Evolutionary conservation across 352 stramenopile species (phyloP), one percentile per base, ranked within the genome.

Genomic region (Phytophthora tubulina): DNA sequence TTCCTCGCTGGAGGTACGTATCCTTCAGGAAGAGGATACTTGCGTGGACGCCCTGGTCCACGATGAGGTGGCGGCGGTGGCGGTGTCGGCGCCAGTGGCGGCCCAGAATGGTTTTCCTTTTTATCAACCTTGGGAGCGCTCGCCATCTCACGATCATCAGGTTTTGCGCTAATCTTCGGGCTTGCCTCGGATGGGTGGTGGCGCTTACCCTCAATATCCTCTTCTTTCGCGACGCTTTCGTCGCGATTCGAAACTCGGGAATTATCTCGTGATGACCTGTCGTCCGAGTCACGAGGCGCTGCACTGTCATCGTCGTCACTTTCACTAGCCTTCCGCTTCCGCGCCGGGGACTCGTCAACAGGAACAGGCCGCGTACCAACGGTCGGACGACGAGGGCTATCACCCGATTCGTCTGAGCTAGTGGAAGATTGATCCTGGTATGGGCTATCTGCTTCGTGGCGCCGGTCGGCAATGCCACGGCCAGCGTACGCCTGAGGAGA

Each of bases 381-480:
- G 32, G 13, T 72, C 5, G 59, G 39, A 58, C 48, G 67, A 51
- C 53, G 59, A 36, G 58, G 48, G 17, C 35, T 70, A 46, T 54
- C 63, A 39, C 30, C 38, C 6, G 62, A 70, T 8, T 67, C 56
- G 50, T 65, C 62, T 39, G 58, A 76, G 39, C 63, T 74, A 33
- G 50, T 72, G 3, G 64, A 65, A 13, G 56, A 70, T 48, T 69
- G 53, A 38, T 72, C 64, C 35, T 68, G 49, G 31, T 77, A 72
- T 39, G 63, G 14, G 32, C 35, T 67, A 42, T 65, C 50, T 15
- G 46, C 4, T 69, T 68, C 46, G 27, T 33, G 42, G 27, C 42
- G 49, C 1, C 46, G 61, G 27, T 51, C 42, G 46, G 21, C 52
- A 54, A 72, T 67, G 4, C 45, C 57, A 59, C 57, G 63, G 10